These are phyloP conservation scores for Strombidium stylifer DNA, from an alignment of 73 alveolate genomes.

Conservation along the genomic window DNA sequence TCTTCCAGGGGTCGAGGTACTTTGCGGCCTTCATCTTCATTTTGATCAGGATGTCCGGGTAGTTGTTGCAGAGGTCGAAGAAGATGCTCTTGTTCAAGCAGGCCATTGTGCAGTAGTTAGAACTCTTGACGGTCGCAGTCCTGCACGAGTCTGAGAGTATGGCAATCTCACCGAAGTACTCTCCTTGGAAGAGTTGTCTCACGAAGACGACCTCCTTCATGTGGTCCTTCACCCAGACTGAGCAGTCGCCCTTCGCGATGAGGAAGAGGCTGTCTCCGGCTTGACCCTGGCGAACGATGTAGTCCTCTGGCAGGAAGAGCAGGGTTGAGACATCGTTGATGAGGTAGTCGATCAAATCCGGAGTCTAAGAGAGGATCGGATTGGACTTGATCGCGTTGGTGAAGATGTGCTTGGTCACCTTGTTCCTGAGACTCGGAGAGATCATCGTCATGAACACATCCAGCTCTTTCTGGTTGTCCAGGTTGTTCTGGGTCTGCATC, in stretches of 20 bases:
- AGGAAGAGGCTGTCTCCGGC: background rate
- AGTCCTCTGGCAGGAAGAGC: background rate
- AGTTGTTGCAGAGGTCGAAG: too few relatives aligned
- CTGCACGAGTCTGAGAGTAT: background rate
- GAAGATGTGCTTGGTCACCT: background rate
- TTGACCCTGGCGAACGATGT: background rate
- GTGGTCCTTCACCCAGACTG: background rate
- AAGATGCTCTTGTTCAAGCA: background rate
- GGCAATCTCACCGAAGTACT: conserved; percentile 17
- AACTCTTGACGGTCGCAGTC: conserved; percentile 18
- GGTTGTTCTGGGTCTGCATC: background rate
- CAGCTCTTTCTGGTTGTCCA: background rate
- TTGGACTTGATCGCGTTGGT: background rate
- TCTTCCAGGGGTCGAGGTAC: too few relatives aligned
- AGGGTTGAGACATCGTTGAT: background rate
- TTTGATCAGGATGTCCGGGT: too few relatives aligned
- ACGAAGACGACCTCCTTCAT: background rate
- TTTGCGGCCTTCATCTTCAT: too few relatives aligned
- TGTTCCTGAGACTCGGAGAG: background rate
- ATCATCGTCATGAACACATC: background rate
- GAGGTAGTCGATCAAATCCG: background rate
- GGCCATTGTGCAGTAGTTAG: background rate
- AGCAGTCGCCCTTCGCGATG: background rate
- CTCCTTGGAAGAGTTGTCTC: background rate
- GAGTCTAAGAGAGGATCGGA: background rate